Evolutionary conservation across 176 grass and related monocot genomes (phyloP).

Genomic region (Zea luxurians): DNA sequence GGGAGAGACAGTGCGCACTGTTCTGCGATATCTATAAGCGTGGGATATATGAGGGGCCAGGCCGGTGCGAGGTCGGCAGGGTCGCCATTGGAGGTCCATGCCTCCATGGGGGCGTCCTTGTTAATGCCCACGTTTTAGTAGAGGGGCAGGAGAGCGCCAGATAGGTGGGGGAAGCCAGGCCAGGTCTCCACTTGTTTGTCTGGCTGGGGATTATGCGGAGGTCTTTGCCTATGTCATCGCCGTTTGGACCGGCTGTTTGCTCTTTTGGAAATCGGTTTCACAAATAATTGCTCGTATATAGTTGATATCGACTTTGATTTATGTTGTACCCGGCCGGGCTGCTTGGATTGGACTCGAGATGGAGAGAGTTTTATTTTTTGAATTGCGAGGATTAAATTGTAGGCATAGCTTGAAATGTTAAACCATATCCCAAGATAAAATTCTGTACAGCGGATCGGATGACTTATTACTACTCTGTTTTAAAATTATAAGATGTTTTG

Average conservation of each 20-base stretch:
- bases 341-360: background rate
- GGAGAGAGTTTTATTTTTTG: background rate
- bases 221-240: background rate
- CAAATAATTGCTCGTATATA: background rate
- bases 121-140: constrained; percentile 48
- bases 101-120: constrained; percentile 25
- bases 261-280: background rate
- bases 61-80: constrained; percentile 31
- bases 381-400: background rate
- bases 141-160: background rate
- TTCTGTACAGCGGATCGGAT: too few relatives aligned
- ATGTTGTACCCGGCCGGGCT: background rate
- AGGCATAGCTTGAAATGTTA: background rate
- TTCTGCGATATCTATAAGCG: background rate
- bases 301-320: background rate
- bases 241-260: background rate
- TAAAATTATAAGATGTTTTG: too few relatives aligned
- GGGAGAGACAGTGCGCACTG: constrained; percentile 8
- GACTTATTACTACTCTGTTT: too few relatives aligned
- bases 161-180: background rate
- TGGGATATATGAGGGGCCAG: background rate
- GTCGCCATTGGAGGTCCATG: constrained; percentile 31
- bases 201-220: background rate
- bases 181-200: constrained; percentile 22
- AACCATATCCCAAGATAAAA: too few relatives aligned